Percentiles rank a stretch among this genome's conserved stretches.
These are phyloP conservation scores for Zhuliangozyma blackwelliae DNA, from an alignment of 1,139 yeast species.

Conservation along the genomic window DNA sequence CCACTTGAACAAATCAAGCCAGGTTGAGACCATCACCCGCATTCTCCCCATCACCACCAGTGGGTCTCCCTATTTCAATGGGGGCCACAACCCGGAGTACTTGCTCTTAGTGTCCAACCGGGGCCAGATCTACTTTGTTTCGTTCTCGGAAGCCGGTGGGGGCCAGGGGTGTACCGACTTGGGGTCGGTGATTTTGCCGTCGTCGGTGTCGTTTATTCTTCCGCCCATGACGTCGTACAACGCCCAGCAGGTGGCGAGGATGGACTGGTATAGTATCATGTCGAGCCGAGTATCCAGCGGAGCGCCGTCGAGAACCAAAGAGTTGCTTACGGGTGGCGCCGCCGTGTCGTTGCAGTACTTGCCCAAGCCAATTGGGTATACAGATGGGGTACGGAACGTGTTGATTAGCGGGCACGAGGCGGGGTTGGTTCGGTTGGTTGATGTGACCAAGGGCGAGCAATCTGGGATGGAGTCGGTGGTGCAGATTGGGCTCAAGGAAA, in stretches of 20 bases:
- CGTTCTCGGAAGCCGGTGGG: slow-evolving; percentile 20
- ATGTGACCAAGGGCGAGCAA: slow-evolving; percentile 73
- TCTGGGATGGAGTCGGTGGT: slow-evolving; percentile 49
- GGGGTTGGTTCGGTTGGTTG: slow-evolving; percentile 77
- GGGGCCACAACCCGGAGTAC: slow-evolving; percentile 64
- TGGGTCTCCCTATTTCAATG: slow-evolving; percentile 58
- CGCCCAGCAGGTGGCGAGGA: slow-evolving; percentile 54
- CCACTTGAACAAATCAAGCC: slow-evolving; percentile 12
- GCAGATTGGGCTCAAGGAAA: slow-evolving; percentile 33
- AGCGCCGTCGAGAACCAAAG: slow-evolving; percentile 33
- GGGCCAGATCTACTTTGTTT: slow-evolving; percentile 42
- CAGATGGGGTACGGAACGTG: slow-evolving; percentile 55
- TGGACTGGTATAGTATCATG: slow-evolving; percentile 76
- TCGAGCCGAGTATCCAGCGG: slow-evolving; percentile 31
- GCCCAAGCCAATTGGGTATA: slow-evolving; percentile 48
- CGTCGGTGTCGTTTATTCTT: slow-evolving; percentile 71
- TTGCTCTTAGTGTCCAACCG: slow-evolving; percentile 55
- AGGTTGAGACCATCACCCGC: slow-evolving; percentile 21
- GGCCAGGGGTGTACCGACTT: slow-evolving; percentile 53
- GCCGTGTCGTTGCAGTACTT: slow-evolving; percentile 42
- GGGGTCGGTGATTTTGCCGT: slow-evolving; percentile 66
- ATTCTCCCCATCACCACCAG: slow-evolving; percentile 33
- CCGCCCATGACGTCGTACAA: slow-evolving; percentile 63
- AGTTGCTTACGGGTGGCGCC: slow-evolving; percentile 72
- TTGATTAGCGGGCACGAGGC: slow-evolving; percentile 77